A percentile compares a stretch with the other conserved stretches of the same genome.
Evolutionary conservation across 176 grass and related monocot genomes (phyloP).

Genomic region (Phyllostachys edulis): DNA sequence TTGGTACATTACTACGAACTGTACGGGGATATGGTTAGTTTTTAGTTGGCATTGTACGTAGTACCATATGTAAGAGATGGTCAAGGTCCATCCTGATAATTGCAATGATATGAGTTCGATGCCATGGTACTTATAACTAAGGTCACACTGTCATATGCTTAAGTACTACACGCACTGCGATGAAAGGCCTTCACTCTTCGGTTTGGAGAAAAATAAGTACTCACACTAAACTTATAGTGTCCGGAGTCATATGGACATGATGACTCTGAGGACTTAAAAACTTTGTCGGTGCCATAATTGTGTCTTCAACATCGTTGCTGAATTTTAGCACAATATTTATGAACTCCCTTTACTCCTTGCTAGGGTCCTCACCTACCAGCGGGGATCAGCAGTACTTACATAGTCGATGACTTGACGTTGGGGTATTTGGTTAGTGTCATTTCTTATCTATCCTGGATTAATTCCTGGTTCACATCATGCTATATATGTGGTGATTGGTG

Average conservation of each 20-base stretch:
- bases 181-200: background rate
- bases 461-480: background rate
- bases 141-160: background rate
- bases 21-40: background rate
- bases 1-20: background rate
- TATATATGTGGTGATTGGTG: background rate
- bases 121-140: background rate
- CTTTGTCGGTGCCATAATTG: conserved; percentile 11
- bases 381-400: background rate
- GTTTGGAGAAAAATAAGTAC: background rate
- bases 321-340: conserved; percentile 1
- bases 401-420: background rate
- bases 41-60: background rate
- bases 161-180: background rate
- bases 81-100: background rate
- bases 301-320: background rate
- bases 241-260: background rate
- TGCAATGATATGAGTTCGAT: background rate
- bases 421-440: background rate
- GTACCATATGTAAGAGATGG: background rate
- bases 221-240: background rate
- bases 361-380: background rate
- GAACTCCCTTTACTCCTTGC: background rate
- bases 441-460: background rate
- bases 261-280: background rate